A percentile compares a stretch with the other conserved stretches of the same genome.
Conservation (phyloP, 2,329 filamentous ascomycete genomes). For the Capronia epimyces region DNA sequence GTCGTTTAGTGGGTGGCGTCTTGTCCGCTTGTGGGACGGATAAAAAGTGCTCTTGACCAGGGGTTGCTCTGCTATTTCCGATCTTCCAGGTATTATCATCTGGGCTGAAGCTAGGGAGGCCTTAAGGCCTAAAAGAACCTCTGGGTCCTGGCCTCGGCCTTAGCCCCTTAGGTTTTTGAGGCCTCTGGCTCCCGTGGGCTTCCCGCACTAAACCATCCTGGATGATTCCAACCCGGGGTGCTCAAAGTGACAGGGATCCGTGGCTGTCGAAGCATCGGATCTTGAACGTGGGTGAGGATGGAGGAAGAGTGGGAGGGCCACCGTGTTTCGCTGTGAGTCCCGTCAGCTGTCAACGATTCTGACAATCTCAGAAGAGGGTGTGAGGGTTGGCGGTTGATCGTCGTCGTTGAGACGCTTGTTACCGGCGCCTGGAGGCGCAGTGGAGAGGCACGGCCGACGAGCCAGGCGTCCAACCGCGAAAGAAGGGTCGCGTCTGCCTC, state of each 20-base stretch:
- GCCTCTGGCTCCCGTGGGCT: neutral
- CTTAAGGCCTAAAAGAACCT: no score
- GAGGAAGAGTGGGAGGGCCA: neutral
- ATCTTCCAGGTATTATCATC: neutral
- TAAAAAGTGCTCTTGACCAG: neutral
- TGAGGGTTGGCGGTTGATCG: constrained; percentile 8
- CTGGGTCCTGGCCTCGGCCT: no score
- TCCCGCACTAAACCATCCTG: neutral
- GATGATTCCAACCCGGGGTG: neutral
- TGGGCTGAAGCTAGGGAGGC: neutral
- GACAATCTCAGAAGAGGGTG: neutral
- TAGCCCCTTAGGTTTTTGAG: no score
- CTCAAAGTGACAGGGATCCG: neutral
- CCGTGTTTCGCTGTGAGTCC: neutral
- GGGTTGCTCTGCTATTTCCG: neutral
- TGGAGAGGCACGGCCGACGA: neutral
- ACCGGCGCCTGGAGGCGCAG: neutral
- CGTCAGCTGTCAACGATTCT: neutral
- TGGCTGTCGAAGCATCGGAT: neutral
- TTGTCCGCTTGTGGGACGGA: neutral
- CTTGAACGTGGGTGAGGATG: neutral
- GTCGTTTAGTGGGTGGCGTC: neutral
- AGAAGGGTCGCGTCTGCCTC: neutral
- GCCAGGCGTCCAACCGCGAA: neutral
- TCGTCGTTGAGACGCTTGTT: constrained; percentile 4